phyloP scores from a whole-genome alignment of 2,329 filamentous ascomycete species.

The Aaosphaeria pasadenensis region DNA sequence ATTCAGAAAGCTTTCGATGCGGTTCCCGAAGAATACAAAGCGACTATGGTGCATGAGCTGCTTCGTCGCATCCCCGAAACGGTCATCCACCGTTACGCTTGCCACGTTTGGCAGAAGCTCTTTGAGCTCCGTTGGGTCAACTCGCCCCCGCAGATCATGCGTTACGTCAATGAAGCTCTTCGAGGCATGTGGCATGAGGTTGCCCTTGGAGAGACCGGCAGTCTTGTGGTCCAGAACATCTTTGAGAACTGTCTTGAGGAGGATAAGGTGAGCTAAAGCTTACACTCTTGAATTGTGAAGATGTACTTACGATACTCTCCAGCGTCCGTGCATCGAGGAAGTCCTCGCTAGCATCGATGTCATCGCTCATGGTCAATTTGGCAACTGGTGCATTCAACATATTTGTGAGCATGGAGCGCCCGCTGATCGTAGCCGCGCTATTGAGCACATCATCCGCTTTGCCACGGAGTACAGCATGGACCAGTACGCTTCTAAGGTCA shows the following conservation, averaged over 20 bases:
- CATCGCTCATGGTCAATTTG: conserved; percentile 95
- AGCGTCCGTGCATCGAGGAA: conserved; percentile 97
- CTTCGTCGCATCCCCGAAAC: conserved; percentile 94
- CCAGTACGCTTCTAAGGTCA: conserved; percentile 97
- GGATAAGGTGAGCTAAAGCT: conserved; percentile 70
- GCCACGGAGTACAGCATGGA: conserved; percentile 98
- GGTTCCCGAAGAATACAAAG: conserved; percentile 96
- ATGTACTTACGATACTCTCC: not conserved
- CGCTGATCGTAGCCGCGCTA: conserved; percentile 84
- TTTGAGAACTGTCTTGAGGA: conserved; percentile 99
- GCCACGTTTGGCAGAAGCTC: conserved; percentile 99
- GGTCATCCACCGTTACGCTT: conserved; percentile 96
- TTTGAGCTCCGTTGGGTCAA: conserved; percentile 97
- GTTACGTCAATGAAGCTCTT: conserved; percentile 92
- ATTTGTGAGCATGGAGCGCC: conserved; percentile 95
- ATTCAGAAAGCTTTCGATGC: conserved; percentile 98
- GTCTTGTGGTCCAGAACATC: conserved; percentile 97
- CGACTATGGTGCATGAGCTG: conserved; percentile 97
- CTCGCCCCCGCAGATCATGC: conserved; percentile 96
- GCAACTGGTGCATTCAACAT: conserved; percentile 99
- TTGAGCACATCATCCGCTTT: conserved; percentile 92
- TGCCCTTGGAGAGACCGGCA: conserved; percentile 93
- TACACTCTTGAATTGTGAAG: not conserved
- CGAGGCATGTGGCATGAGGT: conserved; percentile 99
- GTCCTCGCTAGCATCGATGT: conserved; percentile 93